Percentiles rank a stretch among this genome's conserved stretches.
Evolutionary conservation across 1,284 basidiomycete genomes (phyloP).

Genomic region (Cutaneotrichosporon sp.): DNA sequence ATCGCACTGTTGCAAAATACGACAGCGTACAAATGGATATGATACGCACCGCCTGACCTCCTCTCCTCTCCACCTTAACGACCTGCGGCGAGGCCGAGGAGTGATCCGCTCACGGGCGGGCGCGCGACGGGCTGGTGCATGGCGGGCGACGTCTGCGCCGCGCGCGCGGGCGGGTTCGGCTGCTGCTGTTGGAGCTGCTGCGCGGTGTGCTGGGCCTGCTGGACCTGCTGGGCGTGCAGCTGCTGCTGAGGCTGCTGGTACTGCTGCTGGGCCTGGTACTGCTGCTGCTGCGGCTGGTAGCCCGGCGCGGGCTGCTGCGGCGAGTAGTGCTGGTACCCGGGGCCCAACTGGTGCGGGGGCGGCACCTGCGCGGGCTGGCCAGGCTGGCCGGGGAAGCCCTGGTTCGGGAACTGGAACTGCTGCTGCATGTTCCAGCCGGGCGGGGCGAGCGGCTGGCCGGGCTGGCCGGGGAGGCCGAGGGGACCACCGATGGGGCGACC

Average conservation of each 20-base stretch:
- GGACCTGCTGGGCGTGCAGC: not conserved
- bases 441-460: constrained; percentile 3
- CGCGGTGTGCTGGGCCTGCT: not conserved
- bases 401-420: not conserved
- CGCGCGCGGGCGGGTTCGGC: not conserved
- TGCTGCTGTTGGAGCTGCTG: constrained; percentile 1
- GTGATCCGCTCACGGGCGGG: constrained; percentile 23
- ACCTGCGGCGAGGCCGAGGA: constrained; percentile 20
- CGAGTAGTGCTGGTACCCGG: constrained; percentile 1
- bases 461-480: constrained; percentile 10
- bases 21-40: not conserved
- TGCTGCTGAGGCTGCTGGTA: constrained; percentile 1
- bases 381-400: not conserved
- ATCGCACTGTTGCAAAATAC: too few relatives aligned
- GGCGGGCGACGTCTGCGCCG: constrained; percentile 11
- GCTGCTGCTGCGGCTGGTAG: not conserved
- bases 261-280: constrained; percentile 8
- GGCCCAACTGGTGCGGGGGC: not conserved
- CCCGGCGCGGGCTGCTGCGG: not conserved
- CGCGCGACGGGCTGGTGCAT: constrained; percentile 29
- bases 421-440: constrained; percentile 6
- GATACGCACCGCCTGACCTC: not conserved
- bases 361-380: not conserved
- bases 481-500: not conserved
- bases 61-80: not conserved